Base-by-base conservation (phyloP, 2,329 filamentous ascomycete species). In the Thelonectria olida region DNA sequence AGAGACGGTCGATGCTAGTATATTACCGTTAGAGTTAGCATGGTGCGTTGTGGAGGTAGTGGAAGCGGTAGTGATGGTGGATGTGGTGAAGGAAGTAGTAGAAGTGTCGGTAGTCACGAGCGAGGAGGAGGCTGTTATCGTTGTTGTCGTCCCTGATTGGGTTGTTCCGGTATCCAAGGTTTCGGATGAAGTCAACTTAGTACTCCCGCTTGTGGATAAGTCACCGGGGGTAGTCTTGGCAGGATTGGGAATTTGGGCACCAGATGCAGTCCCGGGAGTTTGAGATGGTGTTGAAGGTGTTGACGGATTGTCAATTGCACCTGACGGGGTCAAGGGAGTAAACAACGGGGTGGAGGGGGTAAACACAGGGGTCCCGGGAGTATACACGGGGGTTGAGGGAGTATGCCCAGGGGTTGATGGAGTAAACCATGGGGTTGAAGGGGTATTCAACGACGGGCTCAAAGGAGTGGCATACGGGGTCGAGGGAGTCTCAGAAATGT, bases 1-100 rank as follows among this genome's bases (percentile, higher is more conserved):
- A 6, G 47, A 38, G 50, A 83, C 81, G 1, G 80, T 81, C 28
- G 83, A 74, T 8, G 73, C 75, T 71, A 61, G 8, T 62, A 36
- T 45, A 27, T 54, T 53, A 6, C 31, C 31, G 31, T 34, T 10
- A 34, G 31, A 5, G 61, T 71, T 61, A 64, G 67, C 61, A 54
- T 39, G 15, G 2, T 28, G 41, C 3, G 67, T 58, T 59, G 67
- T 62, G 51, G 59, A 20, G 25, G 17, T 12, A 34, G 31, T 9
- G 6, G 28, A 20, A 20, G 17, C 17, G 12, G 9, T 22, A 20
- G 47, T 31, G 12, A 22, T n/a, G n/a, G n/a, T n/a, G n/a, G n/a
- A 28, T 22, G 48, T 7, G 12, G 42, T 53, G 41, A 28, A 4
- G 19, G 31, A 49, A 36, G 36, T 20, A 12, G 9, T 13, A 23